phyloP scores from a whole-genome alignment of 805 yeast species.

The Ascoidea rubescens region DNA sequence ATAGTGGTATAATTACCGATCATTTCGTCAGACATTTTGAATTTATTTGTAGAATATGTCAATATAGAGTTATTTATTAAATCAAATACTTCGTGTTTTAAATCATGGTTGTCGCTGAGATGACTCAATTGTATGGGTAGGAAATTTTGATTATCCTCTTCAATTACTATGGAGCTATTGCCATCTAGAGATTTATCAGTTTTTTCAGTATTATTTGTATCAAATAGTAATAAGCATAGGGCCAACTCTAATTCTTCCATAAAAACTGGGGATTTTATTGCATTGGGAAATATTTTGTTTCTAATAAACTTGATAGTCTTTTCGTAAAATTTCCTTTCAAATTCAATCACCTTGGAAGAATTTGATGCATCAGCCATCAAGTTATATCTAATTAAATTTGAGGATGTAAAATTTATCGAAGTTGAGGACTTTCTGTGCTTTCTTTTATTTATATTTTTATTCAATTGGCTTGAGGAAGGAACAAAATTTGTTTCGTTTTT shows the following conservation, averaged over 20 bases:
- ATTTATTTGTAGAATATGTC: not conserved
- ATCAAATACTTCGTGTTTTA: too few species aligned
- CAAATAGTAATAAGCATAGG: constrained; percentile 58
- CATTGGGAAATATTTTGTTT: constrained; percentile 46
- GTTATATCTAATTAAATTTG: not conserved
- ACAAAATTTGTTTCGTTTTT: constrained; percentile 12
- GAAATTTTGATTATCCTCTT: constrained; percentile 39
- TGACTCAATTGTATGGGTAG: not conserved
- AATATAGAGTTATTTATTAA: not conserved
- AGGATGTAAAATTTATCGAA: not conserved
- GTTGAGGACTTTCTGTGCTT: constrained; percentile 6
- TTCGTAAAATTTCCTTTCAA: constrained; percentile 35
- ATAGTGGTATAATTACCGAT: not conserved
- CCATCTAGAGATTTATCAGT: constrained; percentile 26
- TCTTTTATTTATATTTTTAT: constrained; percentile 1
- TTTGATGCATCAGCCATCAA: not conserved
- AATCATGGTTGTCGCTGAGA: too few species aligned
- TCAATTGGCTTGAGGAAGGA: not conserved
- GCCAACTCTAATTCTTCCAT: constrained; percentile 67
- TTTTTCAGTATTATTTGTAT: constrained; percentile 9
- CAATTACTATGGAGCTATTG: constrained; percentile 54
- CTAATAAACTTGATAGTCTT: constrained; percentile 45
- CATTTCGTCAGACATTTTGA: too few species aligned
- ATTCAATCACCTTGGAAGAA: constrained; percentile 7
- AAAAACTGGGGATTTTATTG: constrained; percentile 40